Evolutionary conservation across 441 rosid genomes (phyloP), one percentile per base, ranked within the genome.

Genomic region (Biscutella laevigata): DNA sequence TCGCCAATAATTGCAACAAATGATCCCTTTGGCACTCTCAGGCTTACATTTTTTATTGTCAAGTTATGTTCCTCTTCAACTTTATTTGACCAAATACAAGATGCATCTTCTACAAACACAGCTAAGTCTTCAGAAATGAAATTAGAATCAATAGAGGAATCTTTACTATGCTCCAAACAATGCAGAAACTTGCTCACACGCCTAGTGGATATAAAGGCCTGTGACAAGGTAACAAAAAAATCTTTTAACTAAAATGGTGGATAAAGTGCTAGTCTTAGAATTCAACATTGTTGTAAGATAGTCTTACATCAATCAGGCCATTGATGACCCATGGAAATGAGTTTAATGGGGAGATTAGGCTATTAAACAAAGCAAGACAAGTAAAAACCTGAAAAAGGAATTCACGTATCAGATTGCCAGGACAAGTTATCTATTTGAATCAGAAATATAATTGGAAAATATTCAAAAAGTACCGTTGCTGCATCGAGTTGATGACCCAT

Each of bases 401-500:
- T 6, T 38, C 26, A 32, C 20, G 24, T 28, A 36, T 57, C 6
- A 64, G 55, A 27, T 20, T 5, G n/a, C 16, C 32, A 35, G 3
- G 32, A 9, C 5, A 12, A 1, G 22, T 15, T 13, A 4, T 35
- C 19, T 35, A 41, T 8, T 25, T 27, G 6, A 43, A 24, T 25
- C 2, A 57, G 1, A 25, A 57, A 36, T 13, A 44, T n/a, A 3
- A 17, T 2, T 8, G 33, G 13, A 48, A 46, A 34, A 9, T 7
- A 9, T 24, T 39, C 28, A 37, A 38, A 58, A 24, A 39, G 34
- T 77, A 91, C 98, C 87, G 72, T 79, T 56, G 98, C 98, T 27
- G 96, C 96, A 50, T 91, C 96, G 67, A 91, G 98, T 50, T 85
- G 83, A 73, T 91, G 84, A 34, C 96, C 98, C 98, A 85, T 79